Evolutionary conservation across 1,284 basidiomycete species (phyloP).

Genomic region (Cryptococcus jaspeensis): DNA sequence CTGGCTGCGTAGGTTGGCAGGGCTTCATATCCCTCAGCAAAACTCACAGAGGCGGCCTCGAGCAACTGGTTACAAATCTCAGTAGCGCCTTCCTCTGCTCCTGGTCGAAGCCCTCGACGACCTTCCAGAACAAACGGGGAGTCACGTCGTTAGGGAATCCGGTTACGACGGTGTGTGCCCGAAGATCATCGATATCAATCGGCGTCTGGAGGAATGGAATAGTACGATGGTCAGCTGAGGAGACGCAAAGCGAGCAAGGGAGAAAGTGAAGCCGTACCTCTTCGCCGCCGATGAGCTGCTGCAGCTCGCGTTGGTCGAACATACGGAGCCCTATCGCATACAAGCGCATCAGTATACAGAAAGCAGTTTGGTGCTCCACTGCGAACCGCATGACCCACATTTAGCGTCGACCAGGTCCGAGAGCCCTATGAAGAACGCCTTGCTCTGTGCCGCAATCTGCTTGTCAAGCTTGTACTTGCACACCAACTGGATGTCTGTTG

Average conservation of each 20-base stretch:
- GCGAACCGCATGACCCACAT: constrained; percentile 53
- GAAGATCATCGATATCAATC: constrained; percentile 78
- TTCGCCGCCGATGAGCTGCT: constrained; percentile 78
- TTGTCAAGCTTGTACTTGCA: constrained; percentile 84
- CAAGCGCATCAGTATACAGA: background rate
- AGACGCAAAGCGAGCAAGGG: no score
- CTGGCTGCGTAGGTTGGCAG: background rate
- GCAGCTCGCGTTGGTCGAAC: constrained; percentile 92
- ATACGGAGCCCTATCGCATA: constrained; percentile 65
- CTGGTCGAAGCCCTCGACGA: constrained; percentile 53
- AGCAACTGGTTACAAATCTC: constrained; percentile 87
- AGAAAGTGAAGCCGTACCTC: constrained; percentile 49
- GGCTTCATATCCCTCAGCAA: background rate
- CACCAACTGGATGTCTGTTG: constrained; percentile 73
- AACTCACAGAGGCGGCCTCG: constrained; percentile 77
- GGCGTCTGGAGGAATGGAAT: constrained; percentile 52
- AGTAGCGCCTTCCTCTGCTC: constrained; percentile 72
- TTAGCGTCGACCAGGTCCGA: constrained; percentile 84
- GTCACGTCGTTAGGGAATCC: constrained; percentile 71
- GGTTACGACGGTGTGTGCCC: constrained; percentile 70
- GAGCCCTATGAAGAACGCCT: constrained; percentile 65
- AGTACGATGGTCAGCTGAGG: background rate
- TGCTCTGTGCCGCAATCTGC: constrained; percentile 84
- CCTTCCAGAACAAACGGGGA: constrained; percentile 72
- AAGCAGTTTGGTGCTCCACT: no score